Base-by-base conservation (phyloP, 306 rosid species). In the Cicer chorassanicum region DNA sequence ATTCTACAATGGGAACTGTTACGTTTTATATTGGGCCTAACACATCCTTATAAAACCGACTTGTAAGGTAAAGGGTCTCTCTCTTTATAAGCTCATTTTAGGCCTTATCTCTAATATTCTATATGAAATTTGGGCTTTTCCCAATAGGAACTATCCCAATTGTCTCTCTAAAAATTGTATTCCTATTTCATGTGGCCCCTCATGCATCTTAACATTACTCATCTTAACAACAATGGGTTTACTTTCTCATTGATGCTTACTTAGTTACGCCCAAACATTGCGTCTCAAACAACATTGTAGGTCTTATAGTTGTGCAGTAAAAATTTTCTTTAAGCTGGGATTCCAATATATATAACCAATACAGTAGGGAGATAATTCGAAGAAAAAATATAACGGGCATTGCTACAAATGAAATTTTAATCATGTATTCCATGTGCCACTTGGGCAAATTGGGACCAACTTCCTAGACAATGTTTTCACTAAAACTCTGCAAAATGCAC, bases 391-490 rank as follows among this genome's bases (percentile, higher is more conserved):
- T 29, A 34, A 61, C 29, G 49, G 75, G 14, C 42, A 16, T 59
- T 19, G 53, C 39, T 29, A 12, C 15, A 49, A 1, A 67, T 41
- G 68, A 39, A 67, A 48, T 50, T 39, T 19, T 40, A 49, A 41
- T 41, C 3, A 46, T 56, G 65, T 49, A 49, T 15, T 14, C 40
- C 45, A 72, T 24, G 8, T 24, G 38, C 48, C 2, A 5, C 44
- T 50, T 43, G 54, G 68, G 44, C 10, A 16, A 72, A 54, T 11
- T 53, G 41, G 24, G 40, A 41, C 34, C 40, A 73, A 24, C 40
- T 39, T 61, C 72, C 50, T 10, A 40, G 44, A 80, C 21, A 29
- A 36, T 74, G 34, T 49, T 60, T 75, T 49, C 49, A 16, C 38
- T 48, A 24, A 49, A 73, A 15, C 48, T 48, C 55, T 60, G 18